Percentiles rank a stretch among this genome's conserved stretches.
These are phyloP conservation scores for Lactifluus volemus DNA, from an alignment of 768 basidiomycete genomes.

Conservation along the genomic window DNA sequence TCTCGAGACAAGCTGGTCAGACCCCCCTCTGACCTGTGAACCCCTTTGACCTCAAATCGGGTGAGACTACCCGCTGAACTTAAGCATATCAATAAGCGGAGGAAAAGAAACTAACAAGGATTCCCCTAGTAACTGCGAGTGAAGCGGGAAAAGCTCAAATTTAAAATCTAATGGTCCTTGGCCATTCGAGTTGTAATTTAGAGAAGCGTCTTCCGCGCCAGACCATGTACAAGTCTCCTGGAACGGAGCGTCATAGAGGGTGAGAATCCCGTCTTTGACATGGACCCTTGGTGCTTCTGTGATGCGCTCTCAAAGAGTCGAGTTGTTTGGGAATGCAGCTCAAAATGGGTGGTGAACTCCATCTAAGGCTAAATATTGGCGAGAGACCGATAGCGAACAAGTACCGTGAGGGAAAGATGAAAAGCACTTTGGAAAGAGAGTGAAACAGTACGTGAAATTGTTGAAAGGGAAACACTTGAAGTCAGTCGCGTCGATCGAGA, in stretches of 20 bases:
- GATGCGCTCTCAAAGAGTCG: constrained; percentile 71
- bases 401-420: constrained; percentile 79
- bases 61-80: constrained; percentile 80
- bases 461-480: constrained; percentile 71
- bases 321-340: constrained; percentile 83
- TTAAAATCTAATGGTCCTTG: constrained; percentile 17
- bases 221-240: constrained; percentile 72
- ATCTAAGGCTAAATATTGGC: constrained; percentile 80
- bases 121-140: constrained; percentile 84
- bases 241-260: constrained; percentile 75
- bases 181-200: constrained; percentile 25
- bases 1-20: too few relatives aligned
- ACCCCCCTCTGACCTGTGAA: constrained; percentile 25
- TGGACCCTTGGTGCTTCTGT: constrained; percentile 50
- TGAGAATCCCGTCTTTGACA: constrained; percentile 61
- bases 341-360: constrained; percentile 77
- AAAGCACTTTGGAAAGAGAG: constrained; percentile 77
- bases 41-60: constrained; percentile 62
- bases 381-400: constrained; percentile 80
- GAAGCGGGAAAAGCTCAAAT: constrained; percentile 51
- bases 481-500: constrained; percentile 51
- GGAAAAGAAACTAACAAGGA: constrained; percentile 90
- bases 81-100: constrained; percentile 87
- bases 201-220: constrained; percentile 65
- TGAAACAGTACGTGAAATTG: constrained; percentile 78